Evolutionary conservation across 2,329 filamentous ascomycete genomes (phyloP), one percentile per base, ranked within the genome.

Genomic region (Dothistroma pini): DNA sequence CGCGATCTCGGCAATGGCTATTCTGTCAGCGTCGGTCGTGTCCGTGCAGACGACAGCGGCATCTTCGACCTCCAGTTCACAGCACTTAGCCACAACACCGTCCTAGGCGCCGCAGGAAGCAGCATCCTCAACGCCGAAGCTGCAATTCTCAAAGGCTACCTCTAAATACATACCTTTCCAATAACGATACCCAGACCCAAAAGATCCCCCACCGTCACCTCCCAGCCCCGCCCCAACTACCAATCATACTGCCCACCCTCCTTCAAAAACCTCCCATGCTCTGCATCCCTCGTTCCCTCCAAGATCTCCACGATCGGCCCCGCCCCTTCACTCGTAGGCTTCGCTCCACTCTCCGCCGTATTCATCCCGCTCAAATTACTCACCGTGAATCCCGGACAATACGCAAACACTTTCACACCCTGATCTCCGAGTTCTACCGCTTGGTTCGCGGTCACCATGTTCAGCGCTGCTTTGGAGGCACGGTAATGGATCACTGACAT

Each of bases 31-130:
- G 93, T 97, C 21, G 93, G 93, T 8, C 85, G 93, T 29, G 85
- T 97, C 31, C 81, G 95, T 52, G 88, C 93, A 75, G 93, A 96
- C 70, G 89, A 91, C 69, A 89, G 88, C 65, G 91, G 90, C 21
- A 89, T 96, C 67, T 97, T 97, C 71, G 95, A 97, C 74, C 84
- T 97, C 74, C 93, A 96, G 76, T 97, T 97, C 76, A 93, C 95
- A 64, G 91, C 92, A 25, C 80, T 97, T 69, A 96, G 91, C 73
- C 95, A 97, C 72, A 90, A 90, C 72, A 90, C 93, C 63, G 89
- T 99, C 59, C 93, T 99, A 74, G 93, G 93, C 67, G 95, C 95
- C 34, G 93, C 93, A n/a, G 95, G 95, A 11, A 96, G 91, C 1
- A 96, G 91, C 34, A 96, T 97, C 77, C 77, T 97, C 69, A 97